phyloP scores from a whole-genome alignment of 139 green algal genomes.

The Closterium sp. region DNA sequence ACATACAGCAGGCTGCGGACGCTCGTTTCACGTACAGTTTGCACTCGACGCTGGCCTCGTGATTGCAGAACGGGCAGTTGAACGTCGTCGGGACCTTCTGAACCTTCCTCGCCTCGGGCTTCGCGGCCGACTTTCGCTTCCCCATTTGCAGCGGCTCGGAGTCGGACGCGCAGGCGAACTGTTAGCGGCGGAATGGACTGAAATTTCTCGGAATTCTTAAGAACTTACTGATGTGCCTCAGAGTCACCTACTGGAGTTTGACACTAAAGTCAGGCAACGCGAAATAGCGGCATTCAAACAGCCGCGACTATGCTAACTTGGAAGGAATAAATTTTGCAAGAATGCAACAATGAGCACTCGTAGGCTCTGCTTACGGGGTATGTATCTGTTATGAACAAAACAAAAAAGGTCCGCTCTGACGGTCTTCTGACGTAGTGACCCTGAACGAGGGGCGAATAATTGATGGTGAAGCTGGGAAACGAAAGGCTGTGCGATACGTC shows the following conservation, averaged over 20 bases:
- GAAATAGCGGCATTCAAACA: neutral
- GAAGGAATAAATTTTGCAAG: too few species aligned
- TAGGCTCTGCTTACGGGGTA: too few species aligned
- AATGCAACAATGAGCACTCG: too few species aligned
- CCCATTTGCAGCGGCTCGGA: constrained; percentile 54
- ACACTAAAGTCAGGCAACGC: too few species aligned
- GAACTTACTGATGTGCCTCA: too few species aligned
- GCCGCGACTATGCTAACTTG: neutral
- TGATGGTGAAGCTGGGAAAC: neutral
- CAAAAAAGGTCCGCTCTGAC: too few species aligned
- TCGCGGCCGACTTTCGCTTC: constrained; percentile 66
- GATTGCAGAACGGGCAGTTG: constrained; percentile 73
- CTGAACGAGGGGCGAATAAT: neutral
- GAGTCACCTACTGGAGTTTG: too few species aligned
- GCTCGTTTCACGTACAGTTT: constrained; percentile 52
- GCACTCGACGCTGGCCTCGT: constrained; percentile 61
- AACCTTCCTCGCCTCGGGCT: constrained; percentile 63
- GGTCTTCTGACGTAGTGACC: too few species aligned
- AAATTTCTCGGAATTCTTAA: too few species aligned
- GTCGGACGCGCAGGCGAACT: neutral
- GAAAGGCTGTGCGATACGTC: neutral
- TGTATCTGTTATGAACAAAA: too few species aligned
- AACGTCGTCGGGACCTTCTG: constrained; percentile 67
- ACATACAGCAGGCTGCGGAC: neutral
- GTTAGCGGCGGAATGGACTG: neutral